A percentile compares a stretch with the other conserved stretches of the same genome.
Conservation (phyloP, 768 basidiomycete species). For the Leccinum boreale region DNA sequence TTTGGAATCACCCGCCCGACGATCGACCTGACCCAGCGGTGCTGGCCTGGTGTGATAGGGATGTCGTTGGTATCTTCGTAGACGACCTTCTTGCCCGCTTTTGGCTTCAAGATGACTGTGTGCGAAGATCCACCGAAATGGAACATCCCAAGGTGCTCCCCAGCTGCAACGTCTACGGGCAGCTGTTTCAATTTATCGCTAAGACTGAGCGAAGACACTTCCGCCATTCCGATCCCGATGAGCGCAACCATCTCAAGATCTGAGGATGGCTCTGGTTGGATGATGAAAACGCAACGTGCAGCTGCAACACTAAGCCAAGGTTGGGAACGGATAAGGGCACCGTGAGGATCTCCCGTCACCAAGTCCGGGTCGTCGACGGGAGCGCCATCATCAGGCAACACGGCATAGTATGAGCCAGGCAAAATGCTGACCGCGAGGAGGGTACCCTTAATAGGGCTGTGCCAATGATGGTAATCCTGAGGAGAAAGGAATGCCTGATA, state of each 20-base stretch:
- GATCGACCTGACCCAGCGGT: conserved; percentile 1
- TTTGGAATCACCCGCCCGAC: background rate
- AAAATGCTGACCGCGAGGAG: conserved; percentile 30
- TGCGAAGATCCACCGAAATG: conserved; percentile 61
- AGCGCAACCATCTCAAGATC: conserved; percentile 52
- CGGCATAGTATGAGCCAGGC: conserved; percentile 14
- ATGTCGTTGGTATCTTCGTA: background rate
- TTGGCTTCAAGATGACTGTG: conserved; percentile 35
- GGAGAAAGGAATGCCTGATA: conserved; percentile 57
- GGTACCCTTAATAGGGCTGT: conserved; percentile 42
- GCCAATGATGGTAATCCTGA: conserved; percentile 59
- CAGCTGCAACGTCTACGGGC: conserved; percentile 37
- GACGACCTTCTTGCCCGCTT: conserved; percentile 11
- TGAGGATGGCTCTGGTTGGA: conserved; percentile 43
- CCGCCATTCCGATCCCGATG: conserved; percentile 58
- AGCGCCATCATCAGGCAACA: conserved; percentile 13
- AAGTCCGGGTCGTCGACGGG: background rate
- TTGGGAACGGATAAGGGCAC: conserved; percentile 30
- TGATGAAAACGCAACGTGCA: conserved; percentile 51
- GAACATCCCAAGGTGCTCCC: conserved; percentile 57
- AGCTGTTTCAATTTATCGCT: conserved; percentile 6
- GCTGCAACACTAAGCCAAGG: conserved; percentile 44
- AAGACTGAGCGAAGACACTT: conserved; percentile 56
- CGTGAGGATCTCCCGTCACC: conserved; percentile 10
- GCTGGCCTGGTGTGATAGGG: background rate